Percentiles rank a stretch among this genome's conserved stretches.
Conservation (phyloP, 2,329 filamentous ascomycete species). For the Helicocarpus griseus region DNA sequence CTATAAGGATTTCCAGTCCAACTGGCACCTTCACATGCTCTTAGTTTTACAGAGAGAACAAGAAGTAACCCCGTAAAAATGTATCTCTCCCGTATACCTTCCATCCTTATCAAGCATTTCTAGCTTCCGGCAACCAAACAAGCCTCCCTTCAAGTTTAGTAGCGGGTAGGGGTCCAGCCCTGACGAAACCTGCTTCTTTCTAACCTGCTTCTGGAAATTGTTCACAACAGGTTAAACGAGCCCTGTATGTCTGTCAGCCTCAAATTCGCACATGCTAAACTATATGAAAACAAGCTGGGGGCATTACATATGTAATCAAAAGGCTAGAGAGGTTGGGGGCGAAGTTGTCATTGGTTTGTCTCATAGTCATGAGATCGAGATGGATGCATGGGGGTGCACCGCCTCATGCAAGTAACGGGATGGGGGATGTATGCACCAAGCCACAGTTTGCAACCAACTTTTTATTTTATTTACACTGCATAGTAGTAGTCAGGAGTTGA, state of each 20-base stretch:
- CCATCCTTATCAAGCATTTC: not conserved
- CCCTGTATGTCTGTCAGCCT: not conserved
- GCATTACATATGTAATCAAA: not conserved
- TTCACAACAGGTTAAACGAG: not conserved
- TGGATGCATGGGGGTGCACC: not conserved
- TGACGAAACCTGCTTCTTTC: not conserved
- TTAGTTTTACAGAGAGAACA: not conserved
- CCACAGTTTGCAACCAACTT: not conserved
- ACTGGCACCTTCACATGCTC: not conserved
- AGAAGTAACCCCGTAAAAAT: not conserved
- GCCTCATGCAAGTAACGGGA: not conserved
- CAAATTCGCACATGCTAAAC: not conserved
- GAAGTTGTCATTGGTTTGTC: not conserved
- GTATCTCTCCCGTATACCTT: not conserved
- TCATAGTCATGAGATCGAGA: not conserved
- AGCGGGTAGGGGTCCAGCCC: not conserved
- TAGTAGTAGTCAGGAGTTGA: not conserved
- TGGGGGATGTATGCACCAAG: conserved; percentile 1
- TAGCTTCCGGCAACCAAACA: not conserved
- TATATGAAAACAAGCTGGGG: too few relatives aligned
- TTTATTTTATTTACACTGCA: not conserved
- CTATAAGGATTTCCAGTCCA: not conserved
- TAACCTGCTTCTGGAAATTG: not conserved
- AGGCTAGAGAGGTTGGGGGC: too few relatives aligned
- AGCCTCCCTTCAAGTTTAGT: too few relatives aligned